phyloP scores from a whole-genome alignment of 805 yeast genomes.

The Kluyveromyces wickerhamii region DNA sequence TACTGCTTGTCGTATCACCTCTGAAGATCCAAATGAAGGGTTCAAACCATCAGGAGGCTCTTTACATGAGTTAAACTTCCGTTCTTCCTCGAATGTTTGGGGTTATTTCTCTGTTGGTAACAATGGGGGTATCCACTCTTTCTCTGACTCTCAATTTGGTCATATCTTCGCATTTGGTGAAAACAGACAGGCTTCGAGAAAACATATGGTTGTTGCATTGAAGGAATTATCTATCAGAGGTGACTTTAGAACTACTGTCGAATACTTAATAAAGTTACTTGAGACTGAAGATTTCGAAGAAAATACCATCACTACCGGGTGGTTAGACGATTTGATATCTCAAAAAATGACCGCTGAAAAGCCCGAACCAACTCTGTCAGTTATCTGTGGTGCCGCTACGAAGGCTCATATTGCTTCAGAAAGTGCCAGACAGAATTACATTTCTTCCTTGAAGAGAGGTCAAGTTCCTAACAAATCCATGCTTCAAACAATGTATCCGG shows the following conservation, averaged over 20 bases:
- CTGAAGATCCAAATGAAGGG: conserved; percentile 99
- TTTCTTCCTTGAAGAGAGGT: conserved; percentile 80
- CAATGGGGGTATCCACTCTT: conserved; percentile 95
- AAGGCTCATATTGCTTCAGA: conserved; percentile 80
- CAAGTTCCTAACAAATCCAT: conserved; percentile 82
- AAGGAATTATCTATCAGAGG: conserved; percentile 96
- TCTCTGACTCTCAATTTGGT: conserved; percentile 97
- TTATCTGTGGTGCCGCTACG: conserved; percentile 96
- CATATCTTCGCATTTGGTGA: conserved; percentile 99
- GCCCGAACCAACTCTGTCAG: conserved; percentile 87
- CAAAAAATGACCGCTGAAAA: conserved; percentile 94
- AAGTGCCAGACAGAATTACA: conserved; percentile 60
- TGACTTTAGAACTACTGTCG: conserved; percentile 97
- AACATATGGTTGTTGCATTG: conserved; percentile 97
- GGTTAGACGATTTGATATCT: conserved; percentile 95
- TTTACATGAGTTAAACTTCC: conserved; percentile 89
- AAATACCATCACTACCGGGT: conserved; percentile 95
- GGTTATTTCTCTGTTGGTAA: conserved; percentile 97
- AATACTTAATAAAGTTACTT: conserved; percentile 85
- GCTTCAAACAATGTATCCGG: conserved; percentile 80
- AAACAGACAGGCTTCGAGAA: conserved; percentile 94
- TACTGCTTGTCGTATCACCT: conserved; percentile 97
- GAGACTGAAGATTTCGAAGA: conserved; percentile 96
- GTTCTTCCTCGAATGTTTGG: conserved; percentile 98
- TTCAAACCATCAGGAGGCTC: conserved; percentile 98